phyloP scores from a whole-genome alignment of 208 protist genomes.

The Leishmania martiniquensis region DNA sequence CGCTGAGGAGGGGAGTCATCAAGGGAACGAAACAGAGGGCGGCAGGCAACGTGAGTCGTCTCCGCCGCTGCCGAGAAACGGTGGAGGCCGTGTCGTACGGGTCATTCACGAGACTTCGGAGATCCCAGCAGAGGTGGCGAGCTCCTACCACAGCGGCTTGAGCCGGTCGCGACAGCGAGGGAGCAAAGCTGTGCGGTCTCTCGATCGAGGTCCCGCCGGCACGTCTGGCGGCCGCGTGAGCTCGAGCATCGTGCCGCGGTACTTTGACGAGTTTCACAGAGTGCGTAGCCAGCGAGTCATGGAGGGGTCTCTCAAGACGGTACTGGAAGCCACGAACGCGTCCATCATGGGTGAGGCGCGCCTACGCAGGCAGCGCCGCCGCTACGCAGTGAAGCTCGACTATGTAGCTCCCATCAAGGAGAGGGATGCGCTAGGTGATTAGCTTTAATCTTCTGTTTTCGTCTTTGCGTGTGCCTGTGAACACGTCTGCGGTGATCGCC shows the following conservation, averaged over 20 bases:
- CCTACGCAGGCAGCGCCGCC: constrained; percentile 18
- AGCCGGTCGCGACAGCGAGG: not conserved
- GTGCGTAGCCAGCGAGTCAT: constrained; percentile 13
- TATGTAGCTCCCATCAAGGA: not conserved
- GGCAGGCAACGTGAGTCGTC: not conserved
- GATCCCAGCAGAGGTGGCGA: constrained; percentile 14
- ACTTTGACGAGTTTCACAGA: constrained; percentile 21
- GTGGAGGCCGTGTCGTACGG: not conserved
- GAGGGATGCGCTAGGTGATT: not conserved
- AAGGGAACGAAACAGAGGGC: not conserved
- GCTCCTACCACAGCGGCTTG: constrained; percentile 1
- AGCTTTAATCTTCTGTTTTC: not conserved
- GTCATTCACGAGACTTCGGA: constrained; percentile 30
- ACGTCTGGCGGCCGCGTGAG: not conserved
- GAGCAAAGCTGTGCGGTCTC: not conserved
- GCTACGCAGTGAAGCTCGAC: constrained; percentile 16
- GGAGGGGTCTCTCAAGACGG: constrained; percentile 10
- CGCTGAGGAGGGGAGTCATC: not conserved
- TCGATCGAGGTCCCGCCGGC: not conserved
- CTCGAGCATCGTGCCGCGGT: constrained; percentile 20
- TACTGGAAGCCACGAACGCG: constrained; percentile 40
- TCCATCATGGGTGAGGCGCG: constrained; percentile 37
- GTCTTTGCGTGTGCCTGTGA: not conserved
- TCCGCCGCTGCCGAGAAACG: not conserved
- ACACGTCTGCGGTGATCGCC: not conserved